Evolutionary conservation across 768 basidiomycete genomes (phyloP), one percentile per base, ranked within the genome.

Genomic region (Termitomyces sp.): DNA sequence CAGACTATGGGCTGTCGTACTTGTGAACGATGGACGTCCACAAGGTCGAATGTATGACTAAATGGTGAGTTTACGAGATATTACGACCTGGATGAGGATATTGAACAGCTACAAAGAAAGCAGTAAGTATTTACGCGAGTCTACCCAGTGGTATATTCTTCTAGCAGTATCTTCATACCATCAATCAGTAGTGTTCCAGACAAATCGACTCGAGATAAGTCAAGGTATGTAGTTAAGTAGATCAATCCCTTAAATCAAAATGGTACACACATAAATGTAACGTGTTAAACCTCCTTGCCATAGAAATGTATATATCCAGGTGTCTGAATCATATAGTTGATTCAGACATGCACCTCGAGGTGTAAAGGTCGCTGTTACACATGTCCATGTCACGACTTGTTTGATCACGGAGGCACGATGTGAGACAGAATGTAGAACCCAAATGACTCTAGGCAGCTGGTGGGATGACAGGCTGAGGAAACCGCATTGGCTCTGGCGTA

Each of bases 11-110:
- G 28, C 30, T 50, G 48, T 50, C 32, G 38, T 38, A 40, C 51
- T 36, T 53, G 20, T 36, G 35, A 57, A 50, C 28, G 26, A 38
- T 47, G n/a, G n/a, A 2, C 23, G 2, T 23, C 23, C 68, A 13
- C 66, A 69, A 35, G 77, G 73, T 66, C 70, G 72, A 38, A 60
- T 71, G n/a, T 74, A 64, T 55, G 73, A 74, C 26, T 65, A 55
- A 32, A 32, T 26, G 26, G 3, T 10, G 35, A 30, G 33, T 43
- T 3, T 52, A 41, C 14, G n/a, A 9, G 6, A 50, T 20, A 33
- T 44, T 18, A 26, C 40, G 28, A 44, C 7, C 14, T 12, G 6
- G 20, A 59, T 13, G n/a, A 13, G 13, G 23, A 18, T 26, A 3
- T 26, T 4, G 50, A 18, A 35, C 4, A 32, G 3, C 9, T 32